Percentiles rank a stretch among this genome's conserved stretches.
Conservation (phyloP, 148 eudicot species). For the Arbutus unedo region DNA sequence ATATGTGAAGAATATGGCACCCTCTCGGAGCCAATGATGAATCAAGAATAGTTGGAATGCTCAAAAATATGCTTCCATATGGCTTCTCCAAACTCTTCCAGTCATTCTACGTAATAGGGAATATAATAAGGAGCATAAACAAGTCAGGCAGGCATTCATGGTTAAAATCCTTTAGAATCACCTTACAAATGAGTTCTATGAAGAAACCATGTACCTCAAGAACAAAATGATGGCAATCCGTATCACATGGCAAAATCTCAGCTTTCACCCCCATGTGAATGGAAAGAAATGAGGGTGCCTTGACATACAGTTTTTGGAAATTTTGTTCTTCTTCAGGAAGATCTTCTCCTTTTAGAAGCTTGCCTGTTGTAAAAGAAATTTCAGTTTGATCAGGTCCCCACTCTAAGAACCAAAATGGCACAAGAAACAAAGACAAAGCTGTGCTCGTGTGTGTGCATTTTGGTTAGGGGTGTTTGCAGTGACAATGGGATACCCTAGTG, state of each 20-base stretch:
- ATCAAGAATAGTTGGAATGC: slow-evolving; percentile 97
- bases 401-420: slow-evolving; percentile 3
- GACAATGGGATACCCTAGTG: no score
- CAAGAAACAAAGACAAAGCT: background rate
- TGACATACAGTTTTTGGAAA: slow-evolving; percentile 81
- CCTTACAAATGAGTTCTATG: background rate
- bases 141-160: background rate
- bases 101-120: slow-evolving; percentile 49
- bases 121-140: background rate
- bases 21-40: slow-evolving; percentile 89
- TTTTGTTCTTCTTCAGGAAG: slow-evolving; percentile 83
- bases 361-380: slow-evolving; percentile 44
- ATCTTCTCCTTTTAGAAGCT: slow-evolving; percentile 68
- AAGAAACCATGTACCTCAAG: slow-evolving; percentile 61
- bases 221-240: slow-evolving; percentile 96
- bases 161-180: background rate
- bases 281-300: slow-evolving; percentile 97
- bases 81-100: slow-evolving; percentile 74
- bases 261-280: slow-evolving; percentile 95
- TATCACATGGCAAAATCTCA: slow-evolving; percentile 75
- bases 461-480: background rate
- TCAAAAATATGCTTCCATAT: slow-evolving; percentile 94
- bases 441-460: background rate
- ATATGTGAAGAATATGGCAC: slow-evolving; percentile 87
- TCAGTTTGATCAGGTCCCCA: slow-evolving; percentile 1